A percentile compares a stretch with the other conserved stretches of the same genome.
phyloP scores from a whole-genome alignment of 768 basidiomycete species.

The Dioszegia aurantiaca region DNA sequence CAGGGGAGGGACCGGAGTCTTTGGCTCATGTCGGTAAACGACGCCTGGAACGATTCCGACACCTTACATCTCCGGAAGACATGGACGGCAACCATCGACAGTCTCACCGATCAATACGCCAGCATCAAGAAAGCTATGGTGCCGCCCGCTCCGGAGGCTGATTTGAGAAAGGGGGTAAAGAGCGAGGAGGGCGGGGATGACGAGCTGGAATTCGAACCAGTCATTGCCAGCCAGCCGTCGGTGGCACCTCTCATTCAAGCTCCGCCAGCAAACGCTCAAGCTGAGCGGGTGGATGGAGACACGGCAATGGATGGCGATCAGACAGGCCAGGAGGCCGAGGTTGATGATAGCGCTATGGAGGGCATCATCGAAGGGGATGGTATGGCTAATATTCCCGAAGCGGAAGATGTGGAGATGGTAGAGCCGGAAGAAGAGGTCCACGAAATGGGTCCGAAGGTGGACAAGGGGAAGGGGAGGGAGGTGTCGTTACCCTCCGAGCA shows the following conservation, averaged over 20 bases:
- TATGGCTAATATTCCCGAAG: background rate
- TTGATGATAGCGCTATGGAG: background rate
- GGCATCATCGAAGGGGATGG: background rate
- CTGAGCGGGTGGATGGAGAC: background rate
- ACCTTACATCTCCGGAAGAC: slow-evolving; percentile 2
- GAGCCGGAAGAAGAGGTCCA: background rate
- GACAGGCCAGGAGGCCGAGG: too few species aligned
- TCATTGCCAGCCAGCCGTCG: too few species aligned
- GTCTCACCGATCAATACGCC: background rate
- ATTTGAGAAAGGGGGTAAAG: too few species aligned
- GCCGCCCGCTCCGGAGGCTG: background rate
- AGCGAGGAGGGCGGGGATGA: too few species aligned
- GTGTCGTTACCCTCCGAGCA: background rate
- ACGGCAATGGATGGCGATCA: background rate
- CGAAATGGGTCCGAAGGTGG: background rate
- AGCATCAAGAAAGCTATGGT: background rate
- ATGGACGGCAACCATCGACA: slow-evolving; percentile 13
- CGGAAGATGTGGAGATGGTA: background rate
- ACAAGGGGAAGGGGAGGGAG: slow-evolving; percentile 6
- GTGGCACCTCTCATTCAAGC: background rate
- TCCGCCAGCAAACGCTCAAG: background rate
- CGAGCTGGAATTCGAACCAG: too few species aligned
- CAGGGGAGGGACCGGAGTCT: background rate
- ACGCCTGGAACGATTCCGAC: slow-evolving; percentile 8
- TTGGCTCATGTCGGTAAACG: background rate